Evolutionary conservation across 306 rosid genomes (phyloP).

Genomic region (Arachis hypogaea): DNA sequence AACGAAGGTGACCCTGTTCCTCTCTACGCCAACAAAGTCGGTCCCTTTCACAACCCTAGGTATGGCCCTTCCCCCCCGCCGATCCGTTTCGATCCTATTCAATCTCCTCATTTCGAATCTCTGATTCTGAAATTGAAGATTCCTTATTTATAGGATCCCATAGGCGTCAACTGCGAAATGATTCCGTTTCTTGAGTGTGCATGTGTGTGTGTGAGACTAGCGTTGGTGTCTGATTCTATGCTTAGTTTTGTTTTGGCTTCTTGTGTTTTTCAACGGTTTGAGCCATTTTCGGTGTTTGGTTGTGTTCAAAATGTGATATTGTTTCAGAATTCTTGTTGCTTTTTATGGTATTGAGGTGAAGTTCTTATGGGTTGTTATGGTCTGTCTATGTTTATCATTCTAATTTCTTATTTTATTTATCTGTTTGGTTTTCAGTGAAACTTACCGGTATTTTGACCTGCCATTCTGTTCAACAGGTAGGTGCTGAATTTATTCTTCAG

Average conservation of each 20-base stretch:
- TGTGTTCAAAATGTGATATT: constrained; percentile 35
- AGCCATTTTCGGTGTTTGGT: constrained; percentile 33
- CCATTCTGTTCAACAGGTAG: constrained; percentile 75
- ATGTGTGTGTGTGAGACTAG: neutral
- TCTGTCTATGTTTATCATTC: neutral
- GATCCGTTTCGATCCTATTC: constrained; percentile 12
- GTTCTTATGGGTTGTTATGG: constrained; percentile 3
- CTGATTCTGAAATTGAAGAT: neutral
- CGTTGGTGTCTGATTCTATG: neutral
- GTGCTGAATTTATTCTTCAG: constrained; percentile 11
- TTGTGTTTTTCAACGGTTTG: neutral
- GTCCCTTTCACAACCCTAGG: constrained; percentile 92
- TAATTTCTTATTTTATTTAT: neutral
- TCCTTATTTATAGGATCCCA: neutral
- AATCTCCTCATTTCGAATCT: neutral
- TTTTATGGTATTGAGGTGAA: constrained; percentile 1
- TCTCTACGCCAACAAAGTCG: constrained; percentile 83
- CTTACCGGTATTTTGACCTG: constrained; percentile 79
- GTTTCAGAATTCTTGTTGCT: constrained; percentile 8
- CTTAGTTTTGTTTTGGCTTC: neutral
- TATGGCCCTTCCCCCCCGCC: constrained; percentile 16
- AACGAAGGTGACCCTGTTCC: constrained; percentile 63
- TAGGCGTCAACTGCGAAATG: neutral
- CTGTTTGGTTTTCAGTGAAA: constrained; percentile 63
- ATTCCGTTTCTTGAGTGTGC: constrained; percentile 2